Conservation (phyloP, 1,139 yeast genomes). For the Saccharomyces pastorianus region DNA sequence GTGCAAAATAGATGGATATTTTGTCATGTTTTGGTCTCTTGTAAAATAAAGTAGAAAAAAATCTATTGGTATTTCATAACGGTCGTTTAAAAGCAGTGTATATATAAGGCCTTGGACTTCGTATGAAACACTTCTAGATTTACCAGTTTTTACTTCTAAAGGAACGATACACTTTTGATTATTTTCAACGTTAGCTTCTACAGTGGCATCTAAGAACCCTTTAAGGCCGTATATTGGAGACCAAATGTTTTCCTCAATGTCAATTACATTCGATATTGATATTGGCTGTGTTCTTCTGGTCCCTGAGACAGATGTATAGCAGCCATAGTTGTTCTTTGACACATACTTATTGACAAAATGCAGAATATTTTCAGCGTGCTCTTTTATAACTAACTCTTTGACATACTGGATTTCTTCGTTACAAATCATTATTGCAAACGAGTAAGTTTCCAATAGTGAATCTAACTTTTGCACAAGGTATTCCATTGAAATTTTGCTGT, state of each 20-base stretch:
- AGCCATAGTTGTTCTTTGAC: constrained; percentile 20
- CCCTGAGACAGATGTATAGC: constrained; percentile 35
- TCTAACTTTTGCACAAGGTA: constrained; percentile 43
- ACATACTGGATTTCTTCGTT: constrained; percentile 45
- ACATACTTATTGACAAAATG: constrained; percentile 53
- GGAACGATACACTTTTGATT: constrained; percentile 49
- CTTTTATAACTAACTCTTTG: constrained; percentile 36
- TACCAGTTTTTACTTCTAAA: constrained; percentile 84
- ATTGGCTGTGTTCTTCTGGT: constrained; percentile 37
- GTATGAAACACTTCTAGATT: constrained; percentile 53
- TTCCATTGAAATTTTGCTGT: constrained; percentile 27
- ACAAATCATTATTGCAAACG: constrained; percentile 51
- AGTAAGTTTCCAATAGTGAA: constrained; percentile 35
- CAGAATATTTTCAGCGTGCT: constrained; percentile 51
- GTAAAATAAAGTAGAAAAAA: constrained; percentile 72
- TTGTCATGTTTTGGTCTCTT: constrained; percentile 47
- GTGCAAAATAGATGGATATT: constrained; percentile 46
- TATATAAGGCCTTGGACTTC: constrained; percentile 84
- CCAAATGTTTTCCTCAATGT: constrained; percentile 86
- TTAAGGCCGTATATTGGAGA: constrained; percentile 84
- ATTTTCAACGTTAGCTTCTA: constrained; percentile 45
- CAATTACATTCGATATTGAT: constrained; percentile 58
- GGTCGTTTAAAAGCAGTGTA: constrained; percentile 67
- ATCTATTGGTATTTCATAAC: constrained; percentile 61
- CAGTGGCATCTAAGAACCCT: constrained; percentile 84